Evolutionary conservation across 202 grass and related monocot species (phyloP), one percentile per base, ranked within the genome.

Genomic region (Digitaria exilis): DNA sequence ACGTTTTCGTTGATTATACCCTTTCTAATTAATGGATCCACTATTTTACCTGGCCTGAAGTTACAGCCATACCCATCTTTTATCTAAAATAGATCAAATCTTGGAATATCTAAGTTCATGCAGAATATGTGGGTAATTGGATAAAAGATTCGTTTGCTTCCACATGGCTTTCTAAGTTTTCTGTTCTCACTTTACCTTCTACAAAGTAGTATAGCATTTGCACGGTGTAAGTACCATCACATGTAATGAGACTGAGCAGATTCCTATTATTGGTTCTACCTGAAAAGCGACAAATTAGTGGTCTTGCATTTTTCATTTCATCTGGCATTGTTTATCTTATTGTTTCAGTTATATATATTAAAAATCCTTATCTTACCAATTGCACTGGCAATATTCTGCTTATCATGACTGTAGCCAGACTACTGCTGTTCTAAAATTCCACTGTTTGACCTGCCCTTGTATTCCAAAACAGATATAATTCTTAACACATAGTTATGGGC

Each of bases 401-500:
- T 49, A 48, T 73, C 41, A 39, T 44, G 2, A 79, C 42, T 79
- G 65, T 73, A 77, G 50, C 37, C 12, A 69, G 24, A 34, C 32
- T 44, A 60, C 25, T 79, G 56, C 29, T 50, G 5, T 76, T 78
- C n/a, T 17, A 89, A 82, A 31, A 31, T 66, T 77, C 35, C 56
- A 89, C 71, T 58, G 31, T 65, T 66, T 41, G 30, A 51, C 66
- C 32, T 42, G 67, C 42, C 24, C 42, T n/a, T 54, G 59, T 67
- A 67, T 24, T 79, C 43, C 22, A 58, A 75, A 69, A 83, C 0
- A 15, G 75, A 63, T 87, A 83, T 15, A 49, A 6, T 85, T 64
- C 11, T 87, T 83, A 70, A 74, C 62, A 78, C 24, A 79, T 16
- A 56, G 84, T 45, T 60, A 86, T 87, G 50, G 69, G 69, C 60